A percentile compares a stretch with the other conserved stretches of the same genome.
These are phyloP conservation scores for Botrytis galanthina DNA, from an alignment of 2,329 filamentous ascomycete species.

Conservation along the genomic window DNA sequence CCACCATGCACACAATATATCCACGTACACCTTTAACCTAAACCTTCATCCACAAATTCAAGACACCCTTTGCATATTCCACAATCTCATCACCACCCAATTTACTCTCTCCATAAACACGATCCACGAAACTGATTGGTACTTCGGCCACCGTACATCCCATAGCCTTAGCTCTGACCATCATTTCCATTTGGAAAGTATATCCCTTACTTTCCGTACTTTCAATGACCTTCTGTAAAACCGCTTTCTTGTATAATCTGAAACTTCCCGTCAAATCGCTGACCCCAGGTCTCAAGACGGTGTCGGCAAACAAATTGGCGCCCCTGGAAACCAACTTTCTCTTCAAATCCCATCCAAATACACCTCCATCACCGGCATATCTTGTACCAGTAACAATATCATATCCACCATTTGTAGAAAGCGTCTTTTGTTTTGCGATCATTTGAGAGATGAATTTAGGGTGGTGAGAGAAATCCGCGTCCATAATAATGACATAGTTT, in stretches of 20 bases:
- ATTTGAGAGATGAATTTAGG: slow-evolving; percentile 98
- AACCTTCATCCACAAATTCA: slow-evolving; percentile 75
- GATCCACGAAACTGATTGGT: slow-evolving; percentile 93
- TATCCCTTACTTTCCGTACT: slow-evolving; percentile 96
- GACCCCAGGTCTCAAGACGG: slow-evolving; percentile 86
- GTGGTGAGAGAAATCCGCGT: slow-evolving; percentile 98
- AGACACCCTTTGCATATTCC: slow-evolving; percentile 86
- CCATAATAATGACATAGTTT: slow-evolving; percentile 99
- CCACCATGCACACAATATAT: slow-evolving; percentile 12
- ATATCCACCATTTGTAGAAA: slow-evolving; percentile 60
- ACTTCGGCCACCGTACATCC: slow-evolving; percentile 92
- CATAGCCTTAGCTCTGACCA: slow-evolving; percentile 95
- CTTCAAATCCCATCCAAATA: slow-evolving; percentile 96
- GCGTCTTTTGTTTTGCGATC: slow-evolving; percentile 72
- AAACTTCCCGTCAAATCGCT: slow-evolving; percentile 96
- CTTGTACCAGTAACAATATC: slow-evolving; percentile 97
- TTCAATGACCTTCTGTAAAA: slow-evolving; percentile 84
- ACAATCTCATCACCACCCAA: slow-evolving; percentile 93
- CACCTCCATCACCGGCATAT: slow-evolving; percentile 85
- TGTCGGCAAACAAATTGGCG: slow-evolving; percentile 94
- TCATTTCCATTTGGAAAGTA: slow-evolving; percentile 99
- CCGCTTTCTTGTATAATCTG: slow-evolving; percentile 86
- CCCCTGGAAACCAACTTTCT: slow-evolving; percentile 79
- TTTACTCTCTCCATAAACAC: slow-evolving; percentile 93
- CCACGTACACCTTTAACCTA: slow-evolving; percentile 39